Base-by-base conservation (phyloP, 2,329 filamentous ascomycete genomes). In the Aureobasidium sp. region DNA sequence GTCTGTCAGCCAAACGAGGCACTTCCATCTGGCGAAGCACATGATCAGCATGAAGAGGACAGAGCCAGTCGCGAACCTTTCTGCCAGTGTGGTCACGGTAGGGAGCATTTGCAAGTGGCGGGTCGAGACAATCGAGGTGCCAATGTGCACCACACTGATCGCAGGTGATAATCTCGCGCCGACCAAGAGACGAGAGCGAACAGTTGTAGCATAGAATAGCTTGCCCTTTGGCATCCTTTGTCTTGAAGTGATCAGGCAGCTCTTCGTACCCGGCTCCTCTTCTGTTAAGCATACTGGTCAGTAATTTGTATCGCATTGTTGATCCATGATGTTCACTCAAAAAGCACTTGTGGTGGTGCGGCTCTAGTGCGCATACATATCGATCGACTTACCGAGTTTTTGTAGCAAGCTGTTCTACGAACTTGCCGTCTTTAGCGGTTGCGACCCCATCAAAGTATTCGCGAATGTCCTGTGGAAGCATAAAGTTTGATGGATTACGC, bases 101-200 rank as follows among this genome's bases (percentile, higher is more conserved):
- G 11, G 92, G 92, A 41, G 91, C 89, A 61, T 89, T 85, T 37
- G 91, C 85, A 70, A 92, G 77, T 36, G 93, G 92, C 32, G 91
- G 90, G 70, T 95, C 87, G 16, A 96, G 78, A 75, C 94, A 99
- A 74, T 97, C 93, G 57, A 96, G 79, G 76, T 99, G 94, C 89
- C 92, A 99, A 70, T 87, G 82, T 37, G 90, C 81, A 13, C 84
- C 80, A 75, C 93, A 99, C 69, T 82, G 84, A 73, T 91, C 91
- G 77, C 93, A 99, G 49, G 88, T 85, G 67, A 97, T 88, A 68
- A 97, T 91, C 66, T 87, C 84, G 30, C 88, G 85, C 67, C 81
- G 81, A 65, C 77, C 77, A 59, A 82, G 78, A 49, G 87, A 83
- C 32, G 87, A 82, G 68, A 81, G 81, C 66, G 88, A 82, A 76